Evolutionary conservation across 139 green algal genomes (phyloP).

Genomic region (Picochlorum sp.): DNA sequence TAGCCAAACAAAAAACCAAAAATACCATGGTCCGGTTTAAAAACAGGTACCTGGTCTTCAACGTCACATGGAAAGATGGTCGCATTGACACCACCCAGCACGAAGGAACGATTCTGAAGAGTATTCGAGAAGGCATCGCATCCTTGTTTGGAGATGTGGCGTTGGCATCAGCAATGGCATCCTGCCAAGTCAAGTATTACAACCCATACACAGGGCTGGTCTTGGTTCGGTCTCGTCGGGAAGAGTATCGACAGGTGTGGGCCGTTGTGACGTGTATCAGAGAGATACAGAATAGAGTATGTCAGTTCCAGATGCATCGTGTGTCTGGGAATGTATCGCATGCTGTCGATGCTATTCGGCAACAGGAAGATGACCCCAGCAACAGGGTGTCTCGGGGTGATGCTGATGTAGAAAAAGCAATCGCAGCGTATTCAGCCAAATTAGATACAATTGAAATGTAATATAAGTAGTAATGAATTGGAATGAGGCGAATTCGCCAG

Average conservation of each 20-base stretch:
- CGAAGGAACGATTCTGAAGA: too few species aligned
- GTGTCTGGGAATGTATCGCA: conserved; percentile 22
- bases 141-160: conserved; percentile 38
- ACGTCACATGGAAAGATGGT: conserved; percentile 38
- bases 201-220: conserved; percentile 31
- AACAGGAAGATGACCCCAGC: too few species aligned
- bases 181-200: conserved; percentile 38
- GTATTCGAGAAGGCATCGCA: conserved; percentile 26
- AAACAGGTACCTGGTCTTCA: conserved; percentile 40
- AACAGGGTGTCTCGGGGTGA: too few species aligned
- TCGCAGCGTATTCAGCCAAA: too few species aligned
- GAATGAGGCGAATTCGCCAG: too few species aligned
- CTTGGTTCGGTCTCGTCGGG: conserved; percentile 24
- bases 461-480: too few species aligned
- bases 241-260: conserved; percentile 36
- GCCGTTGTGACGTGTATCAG: conserved; percentile 19
- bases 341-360: not conserved
- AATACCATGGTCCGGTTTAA: conserved; percentile 41
- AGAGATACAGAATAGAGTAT: conserved; percentile 21
- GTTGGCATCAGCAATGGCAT: conserved; percentile 16
- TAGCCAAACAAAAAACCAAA: too few species aligned
- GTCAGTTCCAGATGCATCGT: conserved; percentile 19
- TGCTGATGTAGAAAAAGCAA: too few species aligned
- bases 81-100: conserved; percentile 15
- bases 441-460: too few species aligned